A percentile compares a stretch with the other conserved stretches of the same genome.
These are phyloP conservation scores for Blastobotrys capitulatus DNA, from an alignment of 1,139 yeast species.

Conservation along the genomic window DNA sequence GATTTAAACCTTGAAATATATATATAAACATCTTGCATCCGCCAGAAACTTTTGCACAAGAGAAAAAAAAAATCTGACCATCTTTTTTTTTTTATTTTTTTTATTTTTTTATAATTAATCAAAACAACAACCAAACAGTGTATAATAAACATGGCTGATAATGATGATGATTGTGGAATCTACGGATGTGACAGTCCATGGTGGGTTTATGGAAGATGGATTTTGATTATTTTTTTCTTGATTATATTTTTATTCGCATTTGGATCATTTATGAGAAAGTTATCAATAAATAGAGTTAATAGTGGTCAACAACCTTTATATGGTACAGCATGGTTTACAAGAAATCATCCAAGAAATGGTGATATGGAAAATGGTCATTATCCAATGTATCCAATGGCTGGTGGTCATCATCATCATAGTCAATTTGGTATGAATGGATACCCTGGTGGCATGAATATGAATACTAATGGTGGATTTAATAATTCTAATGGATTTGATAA, in stretches of 20 bases:
- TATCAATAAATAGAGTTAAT: neutral
- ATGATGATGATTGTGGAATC: neutral
- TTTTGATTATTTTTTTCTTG: neutral
- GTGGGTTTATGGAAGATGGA: neutral
- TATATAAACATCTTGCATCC: too few relatives aligned
- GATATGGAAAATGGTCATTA: neutral
- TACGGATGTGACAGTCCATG: neutral
- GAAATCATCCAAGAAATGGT: neutral
- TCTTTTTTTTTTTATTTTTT: too few relatives aligned
- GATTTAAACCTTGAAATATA: too few relatives aligned
- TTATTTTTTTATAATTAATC: too few relatives aligned
- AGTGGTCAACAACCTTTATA: neutral
- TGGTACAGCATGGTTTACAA: neutral
- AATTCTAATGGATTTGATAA: neutral
- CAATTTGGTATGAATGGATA: too few relatives aligned
- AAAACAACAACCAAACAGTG: too few relatives aligned
- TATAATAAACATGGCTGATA: neutral
- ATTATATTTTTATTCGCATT: neutral
- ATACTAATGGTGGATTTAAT: neutral
- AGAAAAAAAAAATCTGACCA: too few relatives aligned
- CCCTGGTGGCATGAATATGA: too few relatives aligned
- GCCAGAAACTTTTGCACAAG: too few relatives aligned
- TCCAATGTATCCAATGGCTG: conserved; percentile 1
- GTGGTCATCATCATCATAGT: neutral
- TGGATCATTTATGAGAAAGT: neutral